Base-by-base conservation (phyloP, 1,284 basidiomycete genomes). In the Boletellus sp. region DNA sequence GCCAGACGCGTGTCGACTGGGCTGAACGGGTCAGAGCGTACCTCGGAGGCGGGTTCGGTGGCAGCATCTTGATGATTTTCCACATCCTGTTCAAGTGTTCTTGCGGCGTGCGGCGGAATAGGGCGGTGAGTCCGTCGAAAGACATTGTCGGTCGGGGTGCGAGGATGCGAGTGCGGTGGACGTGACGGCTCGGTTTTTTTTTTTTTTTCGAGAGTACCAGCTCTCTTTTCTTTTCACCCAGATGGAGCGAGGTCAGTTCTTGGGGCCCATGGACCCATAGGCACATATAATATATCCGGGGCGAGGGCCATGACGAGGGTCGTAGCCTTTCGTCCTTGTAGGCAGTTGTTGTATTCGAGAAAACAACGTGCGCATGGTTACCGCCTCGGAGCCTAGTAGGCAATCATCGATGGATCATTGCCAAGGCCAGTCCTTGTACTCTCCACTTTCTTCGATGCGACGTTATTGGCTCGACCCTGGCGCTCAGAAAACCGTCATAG, bases 21-120 rank as follows among this genome's bases (percentile, higher is more conserved):
- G 8, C 24, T 11, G 26, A 28, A 28, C 26, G 26, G 10, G 10
- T 28, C 24, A 30, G 37, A 15, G 50, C 63, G 16, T 30, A 69
- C 64, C 52, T 50, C 3, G 60, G 52, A 22, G 61, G 65, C 3
- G 63, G 52, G 13, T 19, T 50, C 36, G 42, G 35, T 4, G 66
- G 57, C 1, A 66, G 56, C 19, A 8, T 51, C 32, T 55, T 54
- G 32, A 53, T 33, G n/a, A 50, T 16, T 15, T 51, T 66, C 68
- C 65, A 66, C 61, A 61, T 64, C 22, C 22, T 36, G 26, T 70
- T 68, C n/a, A 66, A 22, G n/a, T 66, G 57, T 19, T 66, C 65
- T 45, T 61, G 63, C 3, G 65, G 65, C 2, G 68, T 66, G 3
- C 43, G 44, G 21, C 48, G 36, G 6, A 66, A 55, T 3, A 66